Conservation (phyloP, 2,329 filamentous ascomycete genomes). For the Alternaria tenuissima region DNA sequence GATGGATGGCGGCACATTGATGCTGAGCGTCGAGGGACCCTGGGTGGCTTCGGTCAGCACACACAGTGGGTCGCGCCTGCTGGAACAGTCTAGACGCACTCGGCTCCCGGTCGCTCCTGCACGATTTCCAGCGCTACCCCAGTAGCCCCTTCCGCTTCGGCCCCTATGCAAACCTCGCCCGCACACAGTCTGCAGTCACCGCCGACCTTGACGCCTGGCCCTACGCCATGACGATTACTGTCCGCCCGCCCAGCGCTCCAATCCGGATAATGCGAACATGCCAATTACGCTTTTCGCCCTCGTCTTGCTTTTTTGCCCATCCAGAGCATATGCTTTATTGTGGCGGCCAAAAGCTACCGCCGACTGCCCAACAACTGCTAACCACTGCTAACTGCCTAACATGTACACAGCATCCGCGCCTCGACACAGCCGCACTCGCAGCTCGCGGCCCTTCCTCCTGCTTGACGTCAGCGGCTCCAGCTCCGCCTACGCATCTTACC, state of each 20-base stretch:
- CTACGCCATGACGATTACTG: slow-evolving; percentile 4
- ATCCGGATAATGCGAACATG: neutral
- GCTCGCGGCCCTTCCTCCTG: neutral
- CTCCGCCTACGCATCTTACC: neutral
- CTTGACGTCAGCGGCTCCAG: slow-evolving; percentile 22
- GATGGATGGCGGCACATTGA: neutral
- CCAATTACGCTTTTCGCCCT: slow-evolving; percentile 13
- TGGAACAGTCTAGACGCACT: slow-evolving; percentile 31
- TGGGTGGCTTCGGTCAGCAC: slow-evolving; percentile 13
- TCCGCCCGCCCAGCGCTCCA: neutral
- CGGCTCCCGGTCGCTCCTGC: slow-evolving; percentile 23
- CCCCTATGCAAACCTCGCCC: slow-evolving; percentile 24
- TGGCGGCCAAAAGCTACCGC: slow-evolving; percentile 10
- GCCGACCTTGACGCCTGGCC: slow-evolving; percentile 13
- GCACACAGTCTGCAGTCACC: slow-evolving; percentile 3
- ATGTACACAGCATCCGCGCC: neutral
- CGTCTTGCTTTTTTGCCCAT: slow-evolving; percentile 6
- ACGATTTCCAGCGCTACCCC: slow-evolving; percentile 29
- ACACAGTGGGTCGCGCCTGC: slow-evolving; percentile 25
- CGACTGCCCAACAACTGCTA: neutral
- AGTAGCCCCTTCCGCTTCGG: slow-evolving; percentile 19
- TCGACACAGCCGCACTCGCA: neutral
- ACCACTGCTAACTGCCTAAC: too few relatives aligned
- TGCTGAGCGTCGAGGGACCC: slow-evolving; percentile 8
- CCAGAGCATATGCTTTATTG: neutral